Conservation (phyloP, 164 flowering plant species). For the Stephania cephalantha region DNA sequence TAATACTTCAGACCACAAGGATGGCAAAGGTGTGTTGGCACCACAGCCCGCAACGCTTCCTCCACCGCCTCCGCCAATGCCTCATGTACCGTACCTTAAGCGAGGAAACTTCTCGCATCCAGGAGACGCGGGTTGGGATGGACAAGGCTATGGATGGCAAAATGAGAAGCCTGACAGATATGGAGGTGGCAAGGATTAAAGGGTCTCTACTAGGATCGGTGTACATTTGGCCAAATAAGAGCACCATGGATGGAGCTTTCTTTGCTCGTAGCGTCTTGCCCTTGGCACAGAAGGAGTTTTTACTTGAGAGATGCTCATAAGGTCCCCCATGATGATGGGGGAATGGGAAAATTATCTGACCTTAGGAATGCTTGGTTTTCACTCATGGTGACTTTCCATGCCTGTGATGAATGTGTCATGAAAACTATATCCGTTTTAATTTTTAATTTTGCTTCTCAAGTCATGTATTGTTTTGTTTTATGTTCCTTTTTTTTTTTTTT, state of each 20-base stretch:
- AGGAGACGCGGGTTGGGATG: slow-evolving; percentile 39
- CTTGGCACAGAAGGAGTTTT: too few species aligned
- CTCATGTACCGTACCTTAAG: slow-evolving; percentile 33
- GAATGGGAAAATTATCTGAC: neutral
- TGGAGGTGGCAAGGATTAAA: slow-evolving; percentile 37
- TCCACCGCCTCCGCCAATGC: slow-evolving; percentile 50
- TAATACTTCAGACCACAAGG: slow-evolving; percentile 39
- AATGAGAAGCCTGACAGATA: slow-evolving; percentile 44
- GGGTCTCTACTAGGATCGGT: neutral
- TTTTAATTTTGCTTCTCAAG: neutral
- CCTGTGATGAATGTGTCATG: neutral
- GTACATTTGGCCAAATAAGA: neutral
- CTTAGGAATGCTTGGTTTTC: neutral
- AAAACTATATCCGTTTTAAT: too few species aligned
- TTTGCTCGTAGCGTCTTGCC: too few species aligned
- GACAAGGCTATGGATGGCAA: slow-evolving; percentile 51
- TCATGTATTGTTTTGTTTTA: neutral
- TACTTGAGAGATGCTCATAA: too few species aligned
- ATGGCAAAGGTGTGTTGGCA: slow-evolving; percentile 51
- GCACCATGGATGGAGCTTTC: neutral
- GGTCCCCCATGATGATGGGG: neutral
- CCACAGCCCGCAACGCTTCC: slow-evolving; percentile 38
- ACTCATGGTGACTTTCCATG: neutral
- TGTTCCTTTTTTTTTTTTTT: too few species aligned
- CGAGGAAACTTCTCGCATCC: slow-evolving; percentile 34